A percentile compares a stretch with the other conserved stretches of the same genome.
These are phyloP conservation scores for Alloteropsis angusta DNA, from an alignment of 202 grass and related monocot genomes.

Conservation along the genomic window DNA sequence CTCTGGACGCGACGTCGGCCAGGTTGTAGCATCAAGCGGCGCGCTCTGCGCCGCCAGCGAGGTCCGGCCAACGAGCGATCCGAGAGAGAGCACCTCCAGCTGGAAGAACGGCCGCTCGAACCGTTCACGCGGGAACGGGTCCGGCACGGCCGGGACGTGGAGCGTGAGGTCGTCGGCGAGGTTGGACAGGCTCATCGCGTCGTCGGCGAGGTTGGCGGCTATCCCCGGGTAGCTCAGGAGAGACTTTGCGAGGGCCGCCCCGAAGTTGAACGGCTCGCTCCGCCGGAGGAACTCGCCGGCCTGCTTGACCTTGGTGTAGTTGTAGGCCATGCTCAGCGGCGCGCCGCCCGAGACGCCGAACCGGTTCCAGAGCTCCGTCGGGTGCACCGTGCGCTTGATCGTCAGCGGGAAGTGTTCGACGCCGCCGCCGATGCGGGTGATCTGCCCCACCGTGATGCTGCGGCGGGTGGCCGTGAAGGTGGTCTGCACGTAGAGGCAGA, in stretches of 20 bases:
- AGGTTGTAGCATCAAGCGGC: not conserved
- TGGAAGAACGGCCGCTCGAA: constrained; percentile 48
- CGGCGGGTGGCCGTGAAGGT: constrained; percentile 49
- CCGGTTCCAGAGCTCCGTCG: constrained; percentile 41
- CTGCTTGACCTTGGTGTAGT: constrained; percentile 49
- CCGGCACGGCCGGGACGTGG: constrained; percentile 41
- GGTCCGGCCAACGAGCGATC: constrained; percentile 45
- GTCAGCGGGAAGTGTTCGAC: constrained; percentile 33
- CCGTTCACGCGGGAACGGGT: constrained; percentile 31
- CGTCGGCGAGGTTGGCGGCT: constrained; percentile 12
- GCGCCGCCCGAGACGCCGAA: constrained; percentile 30
- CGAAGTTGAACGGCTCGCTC: constrained; percentile 64
- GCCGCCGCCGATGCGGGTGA: constrained; percentile 36
- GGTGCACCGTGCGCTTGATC: constrained; percentile 44
- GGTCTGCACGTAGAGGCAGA: constrained; percentile 69
- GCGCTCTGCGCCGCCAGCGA: not conserved
- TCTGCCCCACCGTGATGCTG: constrained; percentile 50
- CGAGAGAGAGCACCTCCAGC: constrained; percentile 67
- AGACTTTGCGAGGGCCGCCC: constrained; percentile 64
- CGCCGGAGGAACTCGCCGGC: constrained; percentile 46
- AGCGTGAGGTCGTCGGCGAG: constrained; percentile 61
- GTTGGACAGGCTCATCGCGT: constrained; percentile 36
- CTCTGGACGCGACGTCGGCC: not conserved
- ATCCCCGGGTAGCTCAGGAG: constrained; percentile 64
- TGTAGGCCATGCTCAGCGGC: constrained; percentile 31